Evolutionary conservation across 345 rosid species (phyloP), one percentile per base, ranked within the genome.

Genomic region (Eucalyptus viminalis): DNA sequence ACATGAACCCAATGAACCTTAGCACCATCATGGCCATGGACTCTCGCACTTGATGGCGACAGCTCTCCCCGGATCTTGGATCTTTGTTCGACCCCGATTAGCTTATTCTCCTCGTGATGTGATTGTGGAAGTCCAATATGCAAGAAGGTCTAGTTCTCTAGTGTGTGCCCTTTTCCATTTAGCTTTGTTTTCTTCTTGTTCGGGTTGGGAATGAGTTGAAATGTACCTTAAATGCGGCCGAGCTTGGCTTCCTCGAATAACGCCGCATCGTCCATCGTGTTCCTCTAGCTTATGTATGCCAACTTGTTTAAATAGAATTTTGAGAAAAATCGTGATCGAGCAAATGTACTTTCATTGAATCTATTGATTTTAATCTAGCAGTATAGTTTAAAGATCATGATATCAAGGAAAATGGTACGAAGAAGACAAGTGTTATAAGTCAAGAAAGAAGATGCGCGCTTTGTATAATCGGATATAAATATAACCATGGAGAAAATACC

Each of bases 1-100:
- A 89, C 81, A 93, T 94, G 92, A 65, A 85, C 90, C 95, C 95
- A 9, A 93, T 94, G 93, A 94, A 94, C 49, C 93, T 93, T 31
- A 93, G 91, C 91, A 91, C 94, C 89, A 86, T 92, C 92, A 86
- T 94, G 89, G 91, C 91, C 89, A 49, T 93, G 88, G 93, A 93
- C 37, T 89, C 92, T 37, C 53, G 69, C 50, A 80, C 50, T 81
- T 90, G 29, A 76, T 2, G 47, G 27, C 29, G 47, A 40, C 9
- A 14, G 29, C 5, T 76, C 47, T 11, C 15, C 47, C 3, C 0
- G 6, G 15, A 40, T 6, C 29, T 3, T 40, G 4, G 47, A 76
- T 76, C 14, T 40, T 40, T 76, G 25, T 40, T 24, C 9, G 47
- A 3, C 14, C 14, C 16, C 16, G 2, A 76, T 40, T 40, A 37